Evolutionary conservation across 2,329 filamentous ascomycete genomes (phyloP).

Genomic region (Colletotrichum aenigma): DNA sequence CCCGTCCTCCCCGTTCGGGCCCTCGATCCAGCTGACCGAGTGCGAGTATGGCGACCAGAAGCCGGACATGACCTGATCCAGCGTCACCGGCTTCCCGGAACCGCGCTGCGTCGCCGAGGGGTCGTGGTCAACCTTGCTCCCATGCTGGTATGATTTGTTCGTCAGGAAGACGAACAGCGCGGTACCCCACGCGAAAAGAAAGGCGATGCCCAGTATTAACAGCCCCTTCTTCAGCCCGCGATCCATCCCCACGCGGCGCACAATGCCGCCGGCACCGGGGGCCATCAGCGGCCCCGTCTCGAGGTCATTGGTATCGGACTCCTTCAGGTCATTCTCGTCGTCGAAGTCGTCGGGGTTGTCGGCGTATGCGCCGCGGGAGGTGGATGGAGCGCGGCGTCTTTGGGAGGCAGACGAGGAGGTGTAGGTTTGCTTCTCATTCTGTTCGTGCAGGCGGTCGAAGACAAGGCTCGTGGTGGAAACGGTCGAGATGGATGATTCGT

Average conservation of each 20-base stretch:
- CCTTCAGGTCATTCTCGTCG: constrained; percentile 39
- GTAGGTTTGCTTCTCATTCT: constrained; percentile 39
- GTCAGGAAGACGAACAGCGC: constrained; percentile 71
- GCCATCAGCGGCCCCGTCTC: constrained; percentile 60
- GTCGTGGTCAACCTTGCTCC: constrained; percentile 68
- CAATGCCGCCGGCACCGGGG: constrained; percentile 33
- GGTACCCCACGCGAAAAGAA: constrained; percentile 70
- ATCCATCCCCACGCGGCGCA: constrained; percentile 63
- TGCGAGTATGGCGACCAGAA: constrained; percentile 69
- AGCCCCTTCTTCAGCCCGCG: constrained; percentile 66
- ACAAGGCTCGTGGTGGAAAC: constrained; percentile 85
- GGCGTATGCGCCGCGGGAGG: constrained; percentile 30
- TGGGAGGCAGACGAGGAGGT: constrained; percentile 23
- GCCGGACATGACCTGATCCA: constrained; percentile 72
- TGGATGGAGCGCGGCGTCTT: constrained; percentile 1
- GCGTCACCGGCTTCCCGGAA: constrained; percentile 72
- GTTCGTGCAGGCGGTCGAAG: constrained; percentile 75
- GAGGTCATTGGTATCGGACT: constrained; percentile 45
- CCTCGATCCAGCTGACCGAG: constrained; percentile 77
- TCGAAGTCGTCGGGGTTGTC: constrained; percentile 46
- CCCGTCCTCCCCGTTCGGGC: constrained; percentile 80
- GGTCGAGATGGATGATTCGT: constrained; percentile 68
- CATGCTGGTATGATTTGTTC: constrained; percentile 68
- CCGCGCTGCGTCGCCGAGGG: constrained; percentile 68
- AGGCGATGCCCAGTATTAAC: constrained; percentile 63